A percentile compares a stretch with the other conserved stretches of the same genome.
These are phyloP conservation scores for Paracamarosporium sp. DNA, from an alignment of 2,329 filamentous ascomycete genomes.

Conservation along the genomic window DNA sequence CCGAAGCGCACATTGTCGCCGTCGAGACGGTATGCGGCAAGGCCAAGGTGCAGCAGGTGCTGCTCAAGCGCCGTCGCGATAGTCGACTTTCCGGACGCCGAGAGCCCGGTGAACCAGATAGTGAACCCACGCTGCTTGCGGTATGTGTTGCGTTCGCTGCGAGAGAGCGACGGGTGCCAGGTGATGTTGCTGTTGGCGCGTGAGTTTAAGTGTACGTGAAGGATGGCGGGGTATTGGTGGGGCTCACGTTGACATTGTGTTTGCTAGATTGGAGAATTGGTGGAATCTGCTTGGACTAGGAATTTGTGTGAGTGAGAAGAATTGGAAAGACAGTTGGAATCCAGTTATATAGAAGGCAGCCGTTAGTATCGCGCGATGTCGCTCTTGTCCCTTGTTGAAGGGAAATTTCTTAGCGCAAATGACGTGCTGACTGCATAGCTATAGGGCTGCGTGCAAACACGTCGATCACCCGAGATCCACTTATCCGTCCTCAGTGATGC, in stretches of 20 bases:
- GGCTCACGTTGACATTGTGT: constrained; percentile 46
- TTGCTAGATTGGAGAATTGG: background rate
- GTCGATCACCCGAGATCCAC: constrained; percentile 1
- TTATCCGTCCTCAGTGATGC: background rate
- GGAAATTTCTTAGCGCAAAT: constrained; percentile 34
- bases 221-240: constrained; percentile 37
- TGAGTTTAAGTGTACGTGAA: constrained; percentile 26
- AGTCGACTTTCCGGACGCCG: constrained; percentile 95
- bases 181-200: constrained; percentile 77
- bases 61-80: constrained; percentile 97
- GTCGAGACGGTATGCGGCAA: constrained; percentile 90
- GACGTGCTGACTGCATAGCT: constrained; percentile 29
- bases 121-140: constrained; percentile 91
- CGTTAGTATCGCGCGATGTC: background rate
- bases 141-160: constrained; percentile 74
- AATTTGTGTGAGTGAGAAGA: background rate
- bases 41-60: constrained; percentile 85
- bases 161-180: constrained; percentile 84
- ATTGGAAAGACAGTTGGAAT: background rate
- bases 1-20: constrained; percentile 99
- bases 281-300: background rate
- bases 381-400: constrained; percentile 12
- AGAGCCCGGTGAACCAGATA: constrained; percentile 97
- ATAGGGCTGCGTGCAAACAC: background rate
- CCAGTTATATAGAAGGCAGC: background rate